A percentile compares a stretch with the other conserved stretches of the same genome.
These are phyloP conservation scores for Tulasnella sp. DNA, from an alignment of 768 basidiomycete species.

Conservation along the genomic window DNA sequence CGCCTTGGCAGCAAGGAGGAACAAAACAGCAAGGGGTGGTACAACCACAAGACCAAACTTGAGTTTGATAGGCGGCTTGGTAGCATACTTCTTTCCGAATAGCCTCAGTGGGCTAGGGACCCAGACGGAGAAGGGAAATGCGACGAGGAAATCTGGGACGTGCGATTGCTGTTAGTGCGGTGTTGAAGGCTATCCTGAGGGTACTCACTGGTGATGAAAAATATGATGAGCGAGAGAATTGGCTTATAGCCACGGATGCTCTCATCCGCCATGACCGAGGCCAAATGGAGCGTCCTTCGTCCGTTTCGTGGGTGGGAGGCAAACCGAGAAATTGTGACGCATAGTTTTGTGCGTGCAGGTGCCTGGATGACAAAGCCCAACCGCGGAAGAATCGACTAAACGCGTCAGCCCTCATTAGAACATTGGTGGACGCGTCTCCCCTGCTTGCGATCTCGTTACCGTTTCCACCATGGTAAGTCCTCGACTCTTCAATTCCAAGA, in stretches of 20 bases:
- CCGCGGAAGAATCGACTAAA: conserved; percentile 1
- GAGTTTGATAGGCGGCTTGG: conserved; percentile 40
- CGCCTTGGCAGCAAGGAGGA: conserved; percentile 47
- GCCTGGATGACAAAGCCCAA: not conserved
- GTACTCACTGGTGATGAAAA: conserved; percentile 47
- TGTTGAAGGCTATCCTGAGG: not conserved
- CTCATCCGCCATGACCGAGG: not conserved
- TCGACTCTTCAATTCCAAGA: not conserved
- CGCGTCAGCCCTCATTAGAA: conserved; percentile 6
- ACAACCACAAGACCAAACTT: conserved; percentile 40
- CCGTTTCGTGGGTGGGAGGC: not conserved
- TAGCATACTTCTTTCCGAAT: conserved; percentile 9
- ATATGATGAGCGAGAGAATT: conserved; percentile 47
- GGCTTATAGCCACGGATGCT: conserved; percentile 37
- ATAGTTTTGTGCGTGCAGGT: not conserved
- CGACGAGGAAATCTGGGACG: conserved; percentile 39
- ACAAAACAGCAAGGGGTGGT: conserved; percentile 48
- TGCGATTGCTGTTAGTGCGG: not conserved
- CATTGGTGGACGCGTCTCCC: conserved; percentile 6
- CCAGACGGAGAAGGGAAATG: conserved; percentile 46
- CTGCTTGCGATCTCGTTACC: not conserved
- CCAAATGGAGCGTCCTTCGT: not conserved
- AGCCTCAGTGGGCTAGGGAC: conserved; percentile 43
- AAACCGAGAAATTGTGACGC: not conserved
- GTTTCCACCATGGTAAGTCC: not conserved